Evolutionary conservation across 1,139 yeast species (phyloP), one percentile per base, ranked within the genome.

Genomic region (Candida sp.): DNA sequence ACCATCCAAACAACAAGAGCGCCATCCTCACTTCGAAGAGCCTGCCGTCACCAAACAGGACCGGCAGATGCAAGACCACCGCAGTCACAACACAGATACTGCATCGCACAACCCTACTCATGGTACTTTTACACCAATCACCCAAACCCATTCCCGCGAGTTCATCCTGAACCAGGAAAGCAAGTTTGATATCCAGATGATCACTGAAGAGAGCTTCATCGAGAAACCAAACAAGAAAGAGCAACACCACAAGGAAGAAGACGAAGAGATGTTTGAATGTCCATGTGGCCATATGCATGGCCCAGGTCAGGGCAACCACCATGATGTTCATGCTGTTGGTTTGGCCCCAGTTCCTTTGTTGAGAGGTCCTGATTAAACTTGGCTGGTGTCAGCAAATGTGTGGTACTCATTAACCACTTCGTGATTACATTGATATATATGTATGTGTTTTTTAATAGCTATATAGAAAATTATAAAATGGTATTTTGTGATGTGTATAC

Each of bases 241-340:
- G 17, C 11, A 30, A 27, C 45, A 43, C 17, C 37, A 27, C 12
- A 22, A 39, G 23, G 45, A 30, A 23, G 31, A 23, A 32, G 48
- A 46, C 25, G 35, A 44, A 12, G 45, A 42, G 26, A 33, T 43
- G 34, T 59, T 55, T 27, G 63, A 57, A 43, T 72, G 77, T 54
- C 67, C 70, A 2, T 72, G 77, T 58, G 77, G 77, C 4, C 60
- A 65, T 50, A 56, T 72, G 40, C 77, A 72, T 53, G 77, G 77
- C 1, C 73, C 75, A 2, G 74, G 73, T 6, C 70, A 65, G 42
- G 68, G 67, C 2, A 54, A 58, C 37, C 62, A 60, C 41, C 67
- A 68, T 42, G 77, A 72, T 49, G 53, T 64, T 11, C 55, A 51
- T 17, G 75, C 77, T 17, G 68, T 68, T 25, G 77, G 77, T 1